Evolutionary conservation across 2,329 filamentous ascomycete genomes (phyloP), one percentile per base, ranked within the genome.

Genomic region (Ophiostoma angusticollis): DNA sequence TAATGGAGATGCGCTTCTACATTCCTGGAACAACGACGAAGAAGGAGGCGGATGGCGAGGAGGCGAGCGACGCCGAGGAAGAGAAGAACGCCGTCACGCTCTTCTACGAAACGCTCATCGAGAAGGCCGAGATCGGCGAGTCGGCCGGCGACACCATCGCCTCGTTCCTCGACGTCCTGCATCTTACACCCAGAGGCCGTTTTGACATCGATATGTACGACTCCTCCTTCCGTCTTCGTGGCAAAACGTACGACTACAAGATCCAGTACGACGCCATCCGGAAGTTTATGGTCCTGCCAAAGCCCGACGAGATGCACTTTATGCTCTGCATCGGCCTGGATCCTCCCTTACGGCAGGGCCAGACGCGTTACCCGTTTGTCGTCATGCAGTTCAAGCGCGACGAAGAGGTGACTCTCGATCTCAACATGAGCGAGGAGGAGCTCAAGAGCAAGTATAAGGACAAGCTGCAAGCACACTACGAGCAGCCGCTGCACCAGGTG

Each of bases 201-300:
- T 98, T 98, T 70, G 91, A 96, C 59, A 94, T 98, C 64, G 91
- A 98, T 60, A 94, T 98, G 82, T 98, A 98, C 72, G 91, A 96
- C 61, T 80, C 78, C 13, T 96, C 91, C 2, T 96, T 98, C 72
- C 82, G 91, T 46, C 73, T 98, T 45, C 89, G 91, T 49, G 91
- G 91, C 54, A 98, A 98, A 66, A 98, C 91, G 18, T 98, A 98
- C 68, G 93, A 98, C 66, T 98, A 98, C 76, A 98, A 98, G 73
- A 96, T 98, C 49, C 86, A 95, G 59, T 98, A 95, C 62, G 84
- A 95, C 42, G 78, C 80, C 35, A 86, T 96, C 64, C 98, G 98
- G 70, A 96, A 96, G 60, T 96, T 96, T 58, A 95, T 98, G 78
- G 74, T 96, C 22, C 76, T 98, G 6, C 91, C 91, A 34, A 98